phyloP scores from a whole-genome alignment of 176 grass and related monocot genomes.

The Zizania latifolia region DNA sequence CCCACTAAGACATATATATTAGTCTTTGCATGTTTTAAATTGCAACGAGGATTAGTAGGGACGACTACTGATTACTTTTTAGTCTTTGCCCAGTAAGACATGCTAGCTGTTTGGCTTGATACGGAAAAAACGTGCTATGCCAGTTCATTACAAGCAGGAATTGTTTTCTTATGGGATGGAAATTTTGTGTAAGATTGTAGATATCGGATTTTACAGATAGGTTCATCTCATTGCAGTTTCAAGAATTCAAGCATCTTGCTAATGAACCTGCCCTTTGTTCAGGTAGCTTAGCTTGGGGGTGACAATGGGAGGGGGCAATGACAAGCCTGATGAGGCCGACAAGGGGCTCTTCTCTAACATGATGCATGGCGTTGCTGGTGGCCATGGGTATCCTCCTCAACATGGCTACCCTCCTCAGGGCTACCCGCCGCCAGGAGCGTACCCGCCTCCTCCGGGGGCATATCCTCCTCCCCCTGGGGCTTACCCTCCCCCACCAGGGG shows the following conservation, averaged over 20 bases:
- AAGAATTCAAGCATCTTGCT: no score
- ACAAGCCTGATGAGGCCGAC: slow-evolving; percentile 34
- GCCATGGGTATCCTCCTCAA: slow-evolving; percentile 27
- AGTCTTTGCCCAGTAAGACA: neutral
- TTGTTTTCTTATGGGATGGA: no score
- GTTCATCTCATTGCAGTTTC: no score
- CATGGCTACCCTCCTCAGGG: slow-evolving; percentile 43
- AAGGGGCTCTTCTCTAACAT: slow-evolving; percentile 40
- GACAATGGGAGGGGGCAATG: neutral
- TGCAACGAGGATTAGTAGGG: neutral
- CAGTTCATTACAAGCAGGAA: no score
- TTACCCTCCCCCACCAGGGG: slow-evolving; percentile 13
- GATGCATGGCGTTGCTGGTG: neutral
- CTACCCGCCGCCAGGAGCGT: slow-evolving; percentile 50
- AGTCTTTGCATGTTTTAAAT: neutral
- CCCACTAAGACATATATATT: no score
- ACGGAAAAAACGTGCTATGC: no score
- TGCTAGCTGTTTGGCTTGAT: neutral
- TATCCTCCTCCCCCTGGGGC: slow-evolving; percentile 12
- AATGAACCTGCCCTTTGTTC: neutral
- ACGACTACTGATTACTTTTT: neutral
- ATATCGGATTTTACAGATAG: neutral
- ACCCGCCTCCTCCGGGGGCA: neutral
- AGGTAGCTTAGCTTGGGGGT: neutral
- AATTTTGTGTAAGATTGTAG: no score